Base-by-base conservation (phyloP, 306 rosid genomes). In the Notholithocarpus densiflorus region DNA sequence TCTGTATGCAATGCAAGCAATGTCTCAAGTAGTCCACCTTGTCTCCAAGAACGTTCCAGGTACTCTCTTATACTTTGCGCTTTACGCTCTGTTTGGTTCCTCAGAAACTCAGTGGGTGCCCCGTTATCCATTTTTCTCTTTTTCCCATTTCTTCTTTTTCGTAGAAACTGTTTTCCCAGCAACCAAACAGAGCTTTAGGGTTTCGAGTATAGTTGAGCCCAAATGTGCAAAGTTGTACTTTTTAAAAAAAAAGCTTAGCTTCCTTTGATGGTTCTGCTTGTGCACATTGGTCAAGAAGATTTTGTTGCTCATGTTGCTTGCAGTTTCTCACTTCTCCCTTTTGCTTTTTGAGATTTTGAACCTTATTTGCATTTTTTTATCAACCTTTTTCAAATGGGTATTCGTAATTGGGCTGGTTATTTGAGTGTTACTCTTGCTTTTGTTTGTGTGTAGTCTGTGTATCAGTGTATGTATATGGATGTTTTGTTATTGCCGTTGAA, bases 11-110 rank as follows among this genome's bases (percentile, higher is more conserved):
- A 31, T 20, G 40, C 40, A 32, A 76, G 59, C 90, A 73, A 91
- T 93, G 97, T 83, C 89, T 57, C 94, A 90, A 73, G 73, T 84
- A 53, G 78, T 77, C 48, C 82, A 82, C 77, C 88, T 88, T 68
- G 5, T 85, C 72, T 19, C 86, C 77, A 79, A 87, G 24, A 84
- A 80, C 77, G 51, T 72, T 31, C 76, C 84, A 64, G 92, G 97
- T 91, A 43, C 75, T 82, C 73, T 66, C 3, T 54, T 3, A 15
- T 3, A 57, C 45, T 11, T 32, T 32, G 53, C 10, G 31, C 24
- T 26, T 75, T 80, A 0, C 68, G 23, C 34, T 71, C 75, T 27
- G 60, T 84, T 72, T 56, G 66, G 48, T 80, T 73, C 57, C 13
- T 24, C 52, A 3, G 45, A 77, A 60, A 77, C 45, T 40, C 45